phyloP scores from a whole-genome alignment of 805 yeast species.

The Lipomyces chichibuensis region DNA sequence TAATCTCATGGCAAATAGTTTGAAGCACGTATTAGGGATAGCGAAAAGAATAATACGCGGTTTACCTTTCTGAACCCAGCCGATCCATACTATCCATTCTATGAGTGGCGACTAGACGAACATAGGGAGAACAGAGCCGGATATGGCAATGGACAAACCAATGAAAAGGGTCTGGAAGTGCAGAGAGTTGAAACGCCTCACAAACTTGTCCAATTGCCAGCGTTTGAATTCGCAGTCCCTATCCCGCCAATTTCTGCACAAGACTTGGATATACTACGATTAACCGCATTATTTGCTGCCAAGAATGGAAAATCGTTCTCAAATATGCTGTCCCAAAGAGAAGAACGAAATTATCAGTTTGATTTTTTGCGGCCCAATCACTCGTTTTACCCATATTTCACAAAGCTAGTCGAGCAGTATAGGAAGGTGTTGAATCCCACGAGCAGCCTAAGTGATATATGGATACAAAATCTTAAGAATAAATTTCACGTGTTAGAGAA shows the following conservation, averaged over 20 bases:
- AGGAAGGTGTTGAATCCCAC: slow-evolving; percentile 44
- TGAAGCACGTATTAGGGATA: slow-evolving; percentile 57
- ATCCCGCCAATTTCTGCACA: slow-evolving; percentile 54
- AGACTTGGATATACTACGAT: slow-evolving; percentile 70
- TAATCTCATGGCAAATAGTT: slow-evolving; percentile 44
- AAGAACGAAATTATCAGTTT: slow-evolving; percentile 55
- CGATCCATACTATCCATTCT: slow-evolving; percentile 63
- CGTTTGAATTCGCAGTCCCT: slow-evolving; percentile 42
- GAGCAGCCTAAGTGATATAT: slow-evolving; percentile 35
- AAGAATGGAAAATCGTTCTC: slow-evolving; percentile 57
- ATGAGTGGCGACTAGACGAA: slow-evolving; percentile 52
- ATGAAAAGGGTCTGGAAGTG: not conserved
- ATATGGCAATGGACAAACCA: slow-evolving; percentile 3
- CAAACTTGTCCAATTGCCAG: slow-evolving; percentile 39
- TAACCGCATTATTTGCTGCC: slow-evolving; percentile 71
- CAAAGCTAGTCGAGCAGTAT: slow-evolving; percentile 61
- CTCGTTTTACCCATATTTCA: slow-evolving; percentile 59
- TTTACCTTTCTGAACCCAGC: slow-evolving; percentile 64
- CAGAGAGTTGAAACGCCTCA: slow-evolving; percentile 3
- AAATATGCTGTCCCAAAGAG: slow-evolving; percentile 45
- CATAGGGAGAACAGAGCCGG: slow-evolving; percentile 41
- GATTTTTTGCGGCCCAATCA: slow-evolving; percentile 66
- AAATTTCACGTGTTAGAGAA: slow-evolving; percentile 49
- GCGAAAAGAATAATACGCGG: slow-evolving; percentile 54
- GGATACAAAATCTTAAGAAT: slow-evolving; percentile 42